These are phyloP conservation scores for Ilyonectria robusta DNA, from an alignment of 2,329 filamentous ascomycete genomes.

Conservation along the genomic window DNA sequence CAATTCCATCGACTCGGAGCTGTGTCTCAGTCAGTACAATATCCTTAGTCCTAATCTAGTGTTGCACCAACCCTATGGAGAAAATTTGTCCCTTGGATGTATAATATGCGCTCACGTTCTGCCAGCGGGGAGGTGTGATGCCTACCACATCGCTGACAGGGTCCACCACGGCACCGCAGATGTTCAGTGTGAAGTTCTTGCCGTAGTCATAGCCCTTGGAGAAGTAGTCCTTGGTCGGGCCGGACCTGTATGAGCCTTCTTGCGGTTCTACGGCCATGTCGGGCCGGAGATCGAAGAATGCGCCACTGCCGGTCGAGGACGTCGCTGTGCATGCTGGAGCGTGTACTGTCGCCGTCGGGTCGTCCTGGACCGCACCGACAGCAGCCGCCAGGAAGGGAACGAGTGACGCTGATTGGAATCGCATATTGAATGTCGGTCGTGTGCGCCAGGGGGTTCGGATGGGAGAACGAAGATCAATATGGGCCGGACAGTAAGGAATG, in stretches of 20 bases:
- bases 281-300: constrained; percentile 72
- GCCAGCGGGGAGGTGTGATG: constrained; percentile 73
- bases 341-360: constrained; percentile 59
- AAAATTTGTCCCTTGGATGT: constrained; percentile 75
- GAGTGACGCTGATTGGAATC: constrained; percentile 46
- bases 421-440: constrained; percentile 42
- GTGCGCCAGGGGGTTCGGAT: constrained; percentile 7
- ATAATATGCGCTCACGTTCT: constrained; percentile 86
- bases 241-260: constrained; percentile 58
- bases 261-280: constrained; percentile 64
- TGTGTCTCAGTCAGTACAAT: constrained; percentile 38
- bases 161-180: constrained; percentile 83
- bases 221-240: constrained; percentile 67
- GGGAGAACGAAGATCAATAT: constrained; percentile 1
- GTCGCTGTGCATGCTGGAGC: constrained; percentile 69
- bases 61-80: constrained; percentile 76
- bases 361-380: constrained; percentile 52
- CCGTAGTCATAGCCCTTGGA: constrained; percentile 83
- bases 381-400: constrained; percentile 55
- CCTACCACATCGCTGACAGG: constrained; percentile 74
- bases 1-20: constrained; percentile 65
- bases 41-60: constrained; percentile 14
- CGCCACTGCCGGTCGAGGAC: constrained; percentile 67
- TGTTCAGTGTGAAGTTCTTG: constrained; percentile 87
- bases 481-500: constrained; percentile 1